Evolutionary conservation across 2,329 filamentous ascomycete species (phyloP).

Genomic region (Colletotrichum eleusines): DNA sequence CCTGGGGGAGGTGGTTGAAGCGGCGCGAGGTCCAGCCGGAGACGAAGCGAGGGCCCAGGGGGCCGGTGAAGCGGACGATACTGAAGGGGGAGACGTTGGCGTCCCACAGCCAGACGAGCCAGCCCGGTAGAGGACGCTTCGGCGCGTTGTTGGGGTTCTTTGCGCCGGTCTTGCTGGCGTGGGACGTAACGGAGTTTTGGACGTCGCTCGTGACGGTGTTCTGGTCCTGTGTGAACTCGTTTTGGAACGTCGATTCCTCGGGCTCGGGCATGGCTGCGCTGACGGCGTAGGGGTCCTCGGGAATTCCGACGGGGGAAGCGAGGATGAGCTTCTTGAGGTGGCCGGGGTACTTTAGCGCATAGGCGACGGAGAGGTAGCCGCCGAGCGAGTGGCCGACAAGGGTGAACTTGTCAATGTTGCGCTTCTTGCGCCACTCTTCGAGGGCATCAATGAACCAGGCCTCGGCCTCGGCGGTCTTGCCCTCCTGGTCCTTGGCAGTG

Average conservation of each 20-base stretch:
- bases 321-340: constrained; percentile 96
- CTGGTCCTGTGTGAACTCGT: constrained; percentile 85
- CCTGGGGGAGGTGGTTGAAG: constrained; percentile 86
- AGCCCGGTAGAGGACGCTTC: constrained; percentile 77
- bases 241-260: constrained; percentile 76
- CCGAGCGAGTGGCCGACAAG: constrained; percentile 93
- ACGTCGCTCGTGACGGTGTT: constrained; percentile 61
- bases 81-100: constrained; percentile 96
- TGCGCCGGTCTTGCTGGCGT: constrained; percentile 52
- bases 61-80: constrained; percentile 87
- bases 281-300: constrained; percentile 92
- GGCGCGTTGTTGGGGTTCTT: constrained; percentile 52
- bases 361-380: constrained; percentile 94
- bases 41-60: constrained; percentile 89
- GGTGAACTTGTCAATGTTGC: constrained; percentile 93
- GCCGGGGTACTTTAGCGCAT: constrained; percentile 96
- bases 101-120: constrained; percentile 96
- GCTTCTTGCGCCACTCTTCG: constrained; percentile 92
- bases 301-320: constrained; percentile 93
- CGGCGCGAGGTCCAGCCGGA: constrained; percentile 95
- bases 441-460: constrained; percentile 96
- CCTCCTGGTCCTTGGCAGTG: constrained; percentile 81
- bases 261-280: constrained; percentile 84
- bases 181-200: constrained; percentile 46
- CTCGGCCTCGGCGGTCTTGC: constrained; percentile 89